Evolutionary conservation across 1,139 yeast genomes (phyloP).

Genomic region (Chernovozyma aurita): DNA sequence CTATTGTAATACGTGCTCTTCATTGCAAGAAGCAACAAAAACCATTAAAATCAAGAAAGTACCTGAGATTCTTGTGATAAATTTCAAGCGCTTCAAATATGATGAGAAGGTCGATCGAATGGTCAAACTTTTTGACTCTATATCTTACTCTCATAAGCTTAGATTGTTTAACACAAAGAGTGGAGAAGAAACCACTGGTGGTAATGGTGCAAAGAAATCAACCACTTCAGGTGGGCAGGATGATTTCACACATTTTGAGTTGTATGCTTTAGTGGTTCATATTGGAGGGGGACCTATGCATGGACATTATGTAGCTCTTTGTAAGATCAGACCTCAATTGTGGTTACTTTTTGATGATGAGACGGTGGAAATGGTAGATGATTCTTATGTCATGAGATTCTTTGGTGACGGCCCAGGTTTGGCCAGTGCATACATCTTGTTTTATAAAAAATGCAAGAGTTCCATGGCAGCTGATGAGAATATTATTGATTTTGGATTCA

Average conservation of each 20-base stretch:
- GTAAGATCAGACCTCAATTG: slow-evolving; percentile 73
- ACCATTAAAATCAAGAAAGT: slow-evolving; percentile 76
- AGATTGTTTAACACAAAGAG: slow-evolving; percentile 65
- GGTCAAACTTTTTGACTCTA: slow-evolving; percentile 82
- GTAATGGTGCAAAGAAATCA: slow-evolving; percentile 29
- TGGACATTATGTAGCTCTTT: slow-evolving; percentile 89
- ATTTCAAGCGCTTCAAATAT: slow-evolving; percentile 87
- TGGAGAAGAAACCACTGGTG: slow-evolving; percentile 18
- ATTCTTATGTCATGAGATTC: slow-evolving; percentile 75
- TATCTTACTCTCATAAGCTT: slow-evolving; percentile 72
- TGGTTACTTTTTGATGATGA: slow-evolving; percentile 97
- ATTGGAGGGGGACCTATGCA: slow-evolving; percentile 98
- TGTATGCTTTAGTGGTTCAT: slow-evolving; percentile 85
- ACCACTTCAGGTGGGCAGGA: slow-evolving; percentile 29
- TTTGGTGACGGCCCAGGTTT: slow-evolving; percentile 87
- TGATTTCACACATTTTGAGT: slow-evolving; percentile 57
- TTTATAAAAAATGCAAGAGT: slow-evolving; percentile 45
- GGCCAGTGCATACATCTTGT: slow-evolving; percentile 87
- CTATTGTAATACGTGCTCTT: slow-evolving; percentile 86
- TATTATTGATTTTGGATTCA: slow-evolving; percentile 31
- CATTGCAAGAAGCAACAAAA: slow-evolving; percentile 92
- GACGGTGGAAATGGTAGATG: slow-evolving; percentile 85
- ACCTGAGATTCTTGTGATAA: slow-evolving; percentile 78
- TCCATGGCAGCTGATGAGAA: slow-evolving; percentile 16
- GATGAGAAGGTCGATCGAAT: slow-evolving; percentile 78